phyloP scores from a whole-genome alignment of 2,329 filamentous ascomycete species.

The Escovopsis sp. region DNA sequence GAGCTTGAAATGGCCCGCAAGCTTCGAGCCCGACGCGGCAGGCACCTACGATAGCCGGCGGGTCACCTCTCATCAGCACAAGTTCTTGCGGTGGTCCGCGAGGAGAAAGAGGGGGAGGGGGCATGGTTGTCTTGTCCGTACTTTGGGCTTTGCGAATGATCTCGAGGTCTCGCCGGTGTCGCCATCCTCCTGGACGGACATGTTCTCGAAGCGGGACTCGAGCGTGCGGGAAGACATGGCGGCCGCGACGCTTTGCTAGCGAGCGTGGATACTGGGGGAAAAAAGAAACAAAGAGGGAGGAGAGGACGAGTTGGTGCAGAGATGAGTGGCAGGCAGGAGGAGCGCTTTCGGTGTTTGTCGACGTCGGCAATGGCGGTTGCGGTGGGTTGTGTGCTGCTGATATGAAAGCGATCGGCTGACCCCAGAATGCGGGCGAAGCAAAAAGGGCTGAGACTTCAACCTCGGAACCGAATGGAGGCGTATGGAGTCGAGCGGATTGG shows the following conservation, averaged over 20 bases:
- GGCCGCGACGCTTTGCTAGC: neutral
- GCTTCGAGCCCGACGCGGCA: slow-evolving; percentile 31
- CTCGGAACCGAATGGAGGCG: no score
- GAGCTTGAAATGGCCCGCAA: slow-evolving; percentile 75
- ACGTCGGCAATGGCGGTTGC: no score
- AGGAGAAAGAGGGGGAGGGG: neutral
- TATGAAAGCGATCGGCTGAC: no score
- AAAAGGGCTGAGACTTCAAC: no score
- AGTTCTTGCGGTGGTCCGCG: neutral
- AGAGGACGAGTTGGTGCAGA: no score
- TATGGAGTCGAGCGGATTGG: no score
- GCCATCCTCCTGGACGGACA: slow-evolving; percentile 84
- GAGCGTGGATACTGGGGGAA: neutral
- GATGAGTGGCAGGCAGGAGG: no score
- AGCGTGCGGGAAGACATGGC: slow-evolving; percentile 61
- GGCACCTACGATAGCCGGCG: slow-evolving; percentile 2
- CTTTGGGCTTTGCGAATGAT: slow-evolving; percentile 61
- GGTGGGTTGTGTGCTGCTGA: no score
- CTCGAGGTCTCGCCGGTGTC: slow-evolving; percentile 41
- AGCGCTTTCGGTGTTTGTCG: no score
- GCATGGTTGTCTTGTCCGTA: slow-evolving; percentile 21
- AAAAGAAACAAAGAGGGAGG: neutral
- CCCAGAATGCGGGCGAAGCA: no score
- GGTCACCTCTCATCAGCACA: neutral
- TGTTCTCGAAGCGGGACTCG: slow-evolving; percentile 77